Percentiles rank a stretch among this genome's conserved stretches.
Conservation (phyloP, 306 rosid genomes). For the Cucurbita argyrosperma region DNA sequence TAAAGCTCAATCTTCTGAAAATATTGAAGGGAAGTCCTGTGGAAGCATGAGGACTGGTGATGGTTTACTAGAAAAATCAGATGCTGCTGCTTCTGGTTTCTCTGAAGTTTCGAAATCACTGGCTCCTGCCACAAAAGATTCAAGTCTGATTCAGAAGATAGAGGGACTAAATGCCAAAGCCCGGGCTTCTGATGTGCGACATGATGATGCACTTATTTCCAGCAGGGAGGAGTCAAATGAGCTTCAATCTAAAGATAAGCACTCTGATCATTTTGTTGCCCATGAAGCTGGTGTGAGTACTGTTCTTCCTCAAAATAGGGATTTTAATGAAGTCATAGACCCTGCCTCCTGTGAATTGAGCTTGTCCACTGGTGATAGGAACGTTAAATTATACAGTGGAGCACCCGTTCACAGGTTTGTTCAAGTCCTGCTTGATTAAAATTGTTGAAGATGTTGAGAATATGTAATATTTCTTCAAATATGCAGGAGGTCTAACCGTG, state of each 20-base stretch:
- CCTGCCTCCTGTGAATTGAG: constrained; percentile 24
- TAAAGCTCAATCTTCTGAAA: constrained; percentile 24
- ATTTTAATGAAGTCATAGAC: constrained; percentile 19
- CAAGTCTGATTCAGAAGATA: constrained; percentile 67
- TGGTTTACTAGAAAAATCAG: constrained; percentile 27
- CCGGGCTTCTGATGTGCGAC: constrained; percentile 35
- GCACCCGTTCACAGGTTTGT: constrained; percentile 51
- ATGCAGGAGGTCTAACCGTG: constrained; percentile 51
- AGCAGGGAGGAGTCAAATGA: constrained; percentile 38
- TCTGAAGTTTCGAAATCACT: constrained; percentile 23
- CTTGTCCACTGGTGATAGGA: constrained; percentile 31
- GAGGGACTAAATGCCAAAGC: constrained; percentile 92
- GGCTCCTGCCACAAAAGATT: constrained; percentile 41
- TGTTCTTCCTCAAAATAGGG: constrained; percentile 19
- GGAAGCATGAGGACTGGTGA: constrained; percentile 34
- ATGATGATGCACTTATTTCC: constrained; percentile 35
- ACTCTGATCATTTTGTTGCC: constrained; percentile 16
- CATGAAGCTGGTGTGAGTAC: constrained; percentile 23
- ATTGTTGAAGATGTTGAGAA: constrained; percentile 15
- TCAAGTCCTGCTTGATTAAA: constrained; percentile 15
- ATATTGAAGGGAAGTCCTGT: constrained; percentile 25
- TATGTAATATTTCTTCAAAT: constrained; percentile 21
- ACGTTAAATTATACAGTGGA: constrained; percentile 24
- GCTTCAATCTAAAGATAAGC: constrained; percentile 22
- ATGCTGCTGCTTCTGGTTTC: constrained; percentile 24